Evolutionary conservation across 164 flowering plant genomes (phyloP).

Genomic region (Vitis rupestris): DNA sequence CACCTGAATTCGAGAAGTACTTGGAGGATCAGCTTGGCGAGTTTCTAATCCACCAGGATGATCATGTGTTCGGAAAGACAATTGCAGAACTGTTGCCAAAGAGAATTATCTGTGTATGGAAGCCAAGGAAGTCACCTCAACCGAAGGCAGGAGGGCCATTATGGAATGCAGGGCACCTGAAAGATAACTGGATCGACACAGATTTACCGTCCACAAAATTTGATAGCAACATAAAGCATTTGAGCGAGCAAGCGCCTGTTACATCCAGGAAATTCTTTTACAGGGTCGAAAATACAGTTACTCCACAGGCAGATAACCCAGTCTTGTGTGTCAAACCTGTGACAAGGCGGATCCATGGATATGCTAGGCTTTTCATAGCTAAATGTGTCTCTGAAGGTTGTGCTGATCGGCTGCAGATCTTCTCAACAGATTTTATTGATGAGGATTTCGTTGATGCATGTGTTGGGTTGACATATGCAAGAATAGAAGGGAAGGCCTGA

Average conservation of each 20-base stretch:
- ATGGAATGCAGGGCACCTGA: constrained; percentile 76
- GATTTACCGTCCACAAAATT: constrained; percentile 86
- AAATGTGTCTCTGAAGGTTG: constrained; percentile 51
- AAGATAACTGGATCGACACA: constrained; percentile 91
- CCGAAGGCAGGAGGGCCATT: constrained; percentile 64
- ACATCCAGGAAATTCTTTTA: constrained; percentile 72
- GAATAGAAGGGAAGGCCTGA: constrained; percentile 71
- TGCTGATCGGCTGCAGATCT: constrained; percentile 76
- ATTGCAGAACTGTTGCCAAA: constrained; percentile 73
- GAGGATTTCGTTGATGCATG: constrained; percentile 92
- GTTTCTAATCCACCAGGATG: constrained; percentile 71
- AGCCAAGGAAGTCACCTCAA: constrained; percentile 71
- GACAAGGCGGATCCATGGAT: constrained; percentile 63
- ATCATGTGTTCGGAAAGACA: constrained; percentile 65
- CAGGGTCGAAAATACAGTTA: constrained; percentile 91
- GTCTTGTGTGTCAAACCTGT: constrained; percentile 77
- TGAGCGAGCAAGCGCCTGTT: constrained; percentile 67
- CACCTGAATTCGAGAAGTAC: constrained; percentile 83
- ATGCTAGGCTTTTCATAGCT: constrained; percentile 66
- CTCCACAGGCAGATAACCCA: constrained; percentile 87
- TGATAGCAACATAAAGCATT: constrained; percentile 75
- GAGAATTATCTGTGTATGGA: constrained; percentile 86
- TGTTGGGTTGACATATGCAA: constrained; percentile 66
- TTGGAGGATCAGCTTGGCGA: constrained; percentile 74
- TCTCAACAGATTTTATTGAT: constrained; percentile 83